A percentile compares a stretch with the other conserved stretches of the same genome.
These are phyloP conservation scores for Astrephomene gubernaculifera DNA, from an alignment of 139 green algal genomes.

Conservation along the genomic window DNA sequence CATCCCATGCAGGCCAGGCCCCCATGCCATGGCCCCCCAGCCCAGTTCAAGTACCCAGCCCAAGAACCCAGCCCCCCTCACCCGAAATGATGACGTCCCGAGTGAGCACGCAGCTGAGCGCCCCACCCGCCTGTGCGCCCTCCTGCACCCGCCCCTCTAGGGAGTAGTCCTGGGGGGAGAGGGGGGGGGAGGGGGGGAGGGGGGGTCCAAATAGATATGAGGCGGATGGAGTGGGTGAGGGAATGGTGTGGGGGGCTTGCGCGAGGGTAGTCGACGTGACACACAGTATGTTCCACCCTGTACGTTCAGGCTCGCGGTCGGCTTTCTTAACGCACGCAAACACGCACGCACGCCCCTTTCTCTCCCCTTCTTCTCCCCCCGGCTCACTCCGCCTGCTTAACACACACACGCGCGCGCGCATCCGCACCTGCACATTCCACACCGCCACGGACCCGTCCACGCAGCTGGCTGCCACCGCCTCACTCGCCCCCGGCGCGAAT, in stretches of 20 bases:
- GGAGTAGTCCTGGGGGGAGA: constrained; percentile 17
- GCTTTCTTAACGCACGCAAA: background rate
- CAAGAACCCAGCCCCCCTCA: background rate
- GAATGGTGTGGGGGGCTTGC: background rate
- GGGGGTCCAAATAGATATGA: background rate
- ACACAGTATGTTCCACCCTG: too few relatives aligned
- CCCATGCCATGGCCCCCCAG: too few relatives aligned
- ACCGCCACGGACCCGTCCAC: constrained; percentile 54
- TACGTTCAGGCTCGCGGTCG: background rate
- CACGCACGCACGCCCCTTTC: background rate
- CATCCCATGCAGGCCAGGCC: too few relatives aligned
- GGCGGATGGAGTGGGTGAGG: background rate
- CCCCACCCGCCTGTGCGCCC: constrained; percentile 18
- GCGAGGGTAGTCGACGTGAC: too few relatives aligned
- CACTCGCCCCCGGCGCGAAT: constrained; percentile 14
- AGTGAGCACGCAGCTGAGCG: constrained; percentile 35
- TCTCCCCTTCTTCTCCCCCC: background rate
- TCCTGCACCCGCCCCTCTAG: constrained; percentile 25
- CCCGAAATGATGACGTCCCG: constrained; percentile 30
- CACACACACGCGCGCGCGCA: constrained; percentile 5
- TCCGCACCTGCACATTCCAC: constrained; percentile 42
- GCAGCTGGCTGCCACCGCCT: constrained; percentile 47
- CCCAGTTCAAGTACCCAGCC: too few relatives aligned
- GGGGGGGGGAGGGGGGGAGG: background rate
- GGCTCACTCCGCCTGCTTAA: background rate